Evolutionary conservation across 2,329 filamentous ascomycete genomes (phyloP), one percentile per base, ranked within the genome.

Genomic region (Verticillium longisporum): DNA sequence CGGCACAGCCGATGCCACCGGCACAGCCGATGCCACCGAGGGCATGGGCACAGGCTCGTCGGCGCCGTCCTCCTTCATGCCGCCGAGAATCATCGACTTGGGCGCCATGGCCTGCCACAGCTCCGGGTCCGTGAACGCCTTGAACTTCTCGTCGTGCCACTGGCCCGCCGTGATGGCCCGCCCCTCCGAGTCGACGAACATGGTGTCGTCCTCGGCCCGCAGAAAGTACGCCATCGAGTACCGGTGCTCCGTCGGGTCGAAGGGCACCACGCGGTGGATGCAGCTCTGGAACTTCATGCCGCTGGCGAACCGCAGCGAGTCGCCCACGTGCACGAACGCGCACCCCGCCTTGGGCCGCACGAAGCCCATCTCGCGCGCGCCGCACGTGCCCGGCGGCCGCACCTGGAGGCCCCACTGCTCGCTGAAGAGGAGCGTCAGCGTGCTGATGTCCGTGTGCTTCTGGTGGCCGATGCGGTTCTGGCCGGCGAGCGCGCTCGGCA

Each of bases 191-290:
- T 85, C 83, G 56, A 75, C 75, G 70, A 85, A 84, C 75, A 80
- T 78, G 68, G 79, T 80, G 67, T 81, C 80, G 69, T 84, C 76
- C 74, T 84, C 81, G 59, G 82, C 79, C 38, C 82, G 76, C 58
- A 85, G 74, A 74, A 85, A 85, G 71, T 85, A 85, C 14, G 83
- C 82, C 64, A 85, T 82, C 10, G 79, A 83, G 76, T 84, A 85
- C 61, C 83, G 79, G 72, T 84, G 79, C 79, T 84, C 79, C 50
- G 69, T 66, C 26, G 77, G 74, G 71, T 82, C 70, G 63, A 79
- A 78, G 0, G 82, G 82, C 21, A 85, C 80, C 33, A 85, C 82
- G 61, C 81, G 75, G 75, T 85, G 83, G 69, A 85, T 82, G 75
- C 81, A 83, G 41, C 79, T 82, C 71, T 82, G 78, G 72, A 85